phyloP scores from a whole-genome alignment of 202 grass and related monocot species.

The Cymbopogon flexuosus region DNA sequence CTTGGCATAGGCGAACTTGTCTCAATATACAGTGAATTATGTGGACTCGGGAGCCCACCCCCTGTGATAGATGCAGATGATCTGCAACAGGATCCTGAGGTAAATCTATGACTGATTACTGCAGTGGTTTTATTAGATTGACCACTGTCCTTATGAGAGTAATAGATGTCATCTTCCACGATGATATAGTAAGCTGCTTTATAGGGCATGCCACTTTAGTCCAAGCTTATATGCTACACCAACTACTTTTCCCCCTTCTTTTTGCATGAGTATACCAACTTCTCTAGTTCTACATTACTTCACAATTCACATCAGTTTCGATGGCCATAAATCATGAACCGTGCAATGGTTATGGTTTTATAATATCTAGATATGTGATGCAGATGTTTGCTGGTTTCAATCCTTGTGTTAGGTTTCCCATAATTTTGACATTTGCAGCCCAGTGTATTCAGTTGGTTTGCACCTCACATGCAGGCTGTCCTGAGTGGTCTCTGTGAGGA shows the following conservation, averaged over 20 bases:
- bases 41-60: conserved; percentile 61
- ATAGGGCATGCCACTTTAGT: conserved; percentile 13
- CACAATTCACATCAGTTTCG: neutral
- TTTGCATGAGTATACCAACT: neutral
- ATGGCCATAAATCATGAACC: neutral
- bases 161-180: neutral
- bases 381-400: conserved; percentile 14
- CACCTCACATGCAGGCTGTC: conserved; percentile 47
- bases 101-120: conserved; percentile 29
- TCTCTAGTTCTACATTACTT: neutral
- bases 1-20: conserved; percentile 81
- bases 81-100: conserved; percentile 73
- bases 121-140: conserved; percentile 10
- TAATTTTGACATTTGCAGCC: conserved; percentile 1
- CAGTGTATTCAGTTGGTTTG: conserved; percentile 26
- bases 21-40: conserved; percentile 88
- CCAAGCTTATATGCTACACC: neutral
- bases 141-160: neutral
- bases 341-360: neutral
- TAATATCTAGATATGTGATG: neutral
- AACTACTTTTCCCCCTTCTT: neutral
- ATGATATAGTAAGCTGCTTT: conserved; percentile 9
- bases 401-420: conserved; percentile 6
- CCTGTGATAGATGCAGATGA: conserved; percentile 96
- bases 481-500: conserved; percentile 76